Percentiles rank a stretch among this genome's conserved stretches.
Evolutionary conservation across 805 yeast species (phyloP).

Genomic region (Saturnispora diversa): DNA sequence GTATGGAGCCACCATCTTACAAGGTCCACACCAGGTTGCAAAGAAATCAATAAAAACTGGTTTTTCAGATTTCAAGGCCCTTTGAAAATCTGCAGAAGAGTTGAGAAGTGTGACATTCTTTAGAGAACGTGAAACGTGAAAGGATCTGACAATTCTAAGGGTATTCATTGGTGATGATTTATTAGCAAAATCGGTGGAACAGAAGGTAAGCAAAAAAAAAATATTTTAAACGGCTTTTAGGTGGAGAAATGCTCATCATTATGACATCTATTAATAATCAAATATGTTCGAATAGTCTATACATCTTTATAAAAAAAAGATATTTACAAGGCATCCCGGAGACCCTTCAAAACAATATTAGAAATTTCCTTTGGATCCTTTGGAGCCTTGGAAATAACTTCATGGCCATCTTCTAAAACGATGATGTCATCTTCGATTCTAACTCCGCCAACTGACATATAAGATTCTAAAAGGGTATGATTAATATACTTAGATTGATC

Average conservation of each 20-base stretch:
- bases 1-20: slow-evolving; percentile 60
- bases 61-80: slow-evolving; percentile 3
- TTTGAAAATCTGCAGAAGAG: slow-evolving; percentile 1
- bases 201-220: not conserved
- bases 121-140: slow-evolving; percentile 4
- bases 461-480: slow-evolving; percentile 57
- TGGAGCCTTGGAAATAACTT: slow-evolving; percentile 75
- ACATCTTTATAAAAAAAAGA: too few species aligned
- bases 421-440: slow-evolving; percentile 91
- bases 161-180: slow-evolving; percentile 4
- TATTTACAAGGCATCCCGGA: slow-evolving; percentile 26
- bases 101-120: slow-evolving; percentile 5
- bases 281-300: too few species aligned
- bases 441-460: slow-evolving; percentile 92
- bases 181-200: not conserved
- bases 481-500: slow-evolving; percentile 52
- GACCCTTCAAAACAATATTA: slow-evolving; percentile 63
- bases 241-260: not conserved
- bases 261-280: not conserved
- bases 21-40: slow-evolving; percentile 78
- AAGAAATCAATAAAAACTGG: slow-evolving; percentile 48
- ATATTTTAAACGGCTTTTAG: slow-evolving; percentile 8
- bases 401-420: slow-evolving; percentile 68
- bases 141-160: slow-evolving; percentile 8
- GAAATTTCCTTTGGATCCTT: slow-evolving; percentile 80